Conservation (phyloP, 768 basidiomycete species). For the Gymnopilus junonius region DNA sequence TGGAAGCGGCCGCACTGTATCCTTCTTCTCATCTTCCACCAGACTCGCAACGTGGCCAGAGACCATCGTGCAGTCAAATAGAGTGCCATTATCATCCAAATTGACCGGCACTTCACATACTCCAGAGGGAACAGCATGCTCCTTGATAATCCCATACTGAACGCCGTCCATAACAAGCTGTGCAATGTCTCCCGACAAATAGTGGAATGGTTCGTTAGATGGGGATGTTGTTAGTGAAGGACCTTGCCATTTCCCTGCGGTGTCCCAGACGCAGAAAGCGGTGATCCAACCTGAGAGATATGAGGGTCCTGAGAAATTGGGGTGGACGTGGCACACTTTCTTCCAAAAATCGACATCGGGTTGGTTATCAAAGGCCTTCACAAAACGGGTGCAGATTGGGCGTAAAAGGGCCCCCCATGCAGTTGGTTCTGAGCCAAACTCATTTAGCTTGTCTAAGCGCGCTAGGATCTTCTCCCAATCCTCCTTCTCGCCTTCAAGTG, state of each 20-base stretch:
- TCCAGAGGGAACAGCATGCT: slow-evolving; percentile 9
- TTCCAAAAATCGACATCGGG: slow-evolving; percentile 15
- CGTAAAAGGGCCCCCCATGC: slow-evolving; percentile 26
- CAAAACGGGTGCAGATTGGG: slow-evolving; percentile 23
- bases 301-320: slow-evolving; percentile 11
- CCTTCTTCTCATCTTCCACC: slow-evolving; percentile 7
- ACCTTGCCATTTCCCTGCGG: slow-evolving; percentile 15
- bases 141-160: background rate
- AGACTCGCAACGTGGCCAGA: slow-evolving; percentile 20
- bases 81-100: slow-evolving; percentile 15
- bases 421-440: slow-evolving; percentile 24
- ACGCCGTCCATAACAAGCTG: background rate
- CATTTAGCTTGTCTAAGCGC: slow-evolving; percentile 22
- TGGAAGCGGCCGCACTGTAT: slow-evolving; percentile 17
- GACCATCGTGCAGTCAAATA: slow-evolving; percentile 16
- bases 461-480: slow-evolving; percentile 25
- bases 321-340: slow-evolving; percentile 10
- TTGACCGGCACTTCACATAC: slow-evolving; percentile 18
- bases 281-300: slow-evolving; percentile 23
- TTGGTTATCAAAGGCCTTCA: slow-evolving; percentile 21
- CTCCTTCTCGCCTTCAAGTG: slow-evolving; percentile 23
- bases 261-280: slow-evolving; percentile 18
- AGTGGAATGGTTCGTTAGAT: background rate
- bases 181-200: background rate
- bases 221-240: background rate